Evolutionary conservation across 495 filamentous ascomycete genomes (phyloP), one percentile per base, ranked within the genome.

Genomic region (Neurospora pannonica): DNA sequence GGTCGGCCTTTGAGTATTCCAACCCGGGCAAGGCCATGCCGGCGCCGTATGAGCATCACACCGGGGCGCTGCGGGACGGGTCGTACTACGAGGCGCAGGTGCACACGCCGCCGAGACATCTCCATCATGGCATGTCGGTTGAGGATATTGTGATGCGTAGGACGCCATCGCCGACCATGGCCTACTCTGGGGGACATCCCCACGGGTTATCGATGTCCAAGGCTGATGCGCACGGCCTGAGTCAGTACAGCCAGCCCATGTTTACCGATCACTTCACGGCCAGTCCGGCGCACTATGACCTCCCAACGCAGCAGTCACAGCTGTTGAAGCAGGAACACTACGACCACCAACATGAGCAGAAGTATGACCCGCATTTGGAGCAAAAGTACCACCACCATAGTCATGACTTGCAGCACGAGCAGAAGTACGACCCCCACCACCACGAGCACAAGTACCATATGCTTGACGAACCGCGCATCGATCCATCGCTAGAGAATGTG

Each of bases 1-100:
- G 80, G 71, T 91, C 91, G 4, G 86, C 87, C 2, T 93, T 90
- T 77, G 86, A 90, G 60, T 86, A 86, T 73, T 87, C 82, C 70
- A 90, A 92, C 77, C 89, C 91, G 10, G 89, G 88, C 19, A 88
- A 88, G 77, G 86, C 88, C 5, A 76, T 89, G 70, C 88, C 91
- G 6, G 77, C 84, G 36, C 82, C 84, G 82, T 83, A 90, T 88
- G 85, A 86, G 81, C 71, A 86, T 79, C 74, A 72, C 74, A 88
- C 84, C 75, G 84, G 81, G 76, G 83, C 15, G 34, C 36, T 34
- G 19, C 28, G 24, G 84, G 86, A 46, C 88, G 90, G 54, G 7
- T 67, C 54, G 70, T 94, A 92, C 82, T 90, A 91, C 76, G 90
- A 91, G 74, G 85, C 85, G 42, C 87, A 84, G 13, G 83, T 89